Evolutionary conservation across 495 filamentous ascomycete species (phyloP).

Genomic region (Pyrenula aspistea): DNA sequence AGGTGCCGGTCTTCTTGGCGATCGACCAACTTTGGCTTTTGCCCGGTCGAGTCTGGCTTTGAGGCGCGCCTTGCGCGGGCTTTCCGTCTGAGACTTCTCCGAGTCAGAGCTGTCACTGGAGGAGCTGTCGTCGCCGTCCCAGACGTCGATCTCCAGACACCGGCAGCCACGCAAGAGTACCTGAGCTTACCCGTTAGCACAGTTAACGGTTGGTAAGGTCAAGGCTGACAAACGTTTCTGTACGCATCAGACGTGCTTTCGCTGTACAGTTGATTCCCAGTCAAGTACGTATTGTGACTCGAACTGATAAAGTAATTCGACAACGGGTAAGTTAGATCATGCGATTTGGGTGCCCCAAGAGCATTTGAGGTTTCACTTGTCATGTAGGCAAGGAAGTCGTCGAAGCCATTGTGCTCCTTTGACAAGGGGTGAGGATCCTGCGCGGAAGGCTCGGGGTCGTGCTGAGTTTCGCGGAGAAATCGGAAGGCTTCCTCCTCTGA

Average conservation of each 20-base stretch:
- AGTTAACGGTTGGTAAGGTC: background rate
- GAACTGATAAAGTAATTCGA: slow-evolving; percentile 85
- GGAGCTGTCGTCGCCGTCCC: slow-evolving; percentile 59
- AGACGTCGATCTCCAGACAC: slow-evolving; percentile 92
- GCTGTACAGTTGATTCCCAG: slow-evolving; percentile 82
- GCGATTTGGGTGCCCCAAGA: slow-evolving; percentile 17
- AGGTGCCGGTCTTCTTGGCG: background rate
- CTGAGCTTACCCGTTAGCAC: slow-evolving; percentile 17
- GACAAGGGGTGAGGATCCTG: background rate
- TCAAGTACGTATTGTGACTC: slow-evolving; percentile 92
- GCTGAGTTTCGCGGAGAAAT: slow-evolving; percentile 18
- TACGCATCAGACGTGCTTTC: slow-evolving; percentile 72
- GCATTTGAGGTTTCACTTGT: slow-evolving; percentile 38
- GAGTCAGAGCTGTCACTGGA: slow-evolving; percentile 5
- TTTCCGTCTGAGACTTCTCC: background rate
- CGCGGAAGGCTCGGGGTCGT: slow-evolving; percentile 3
- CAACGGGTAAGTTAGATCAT: slow-evolving; percentile 53
- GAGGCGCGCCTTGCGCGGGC: background rate
- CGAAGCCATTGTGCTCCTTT: slow-evolving; percentile 24
- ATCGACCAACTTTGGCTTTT: background rate
- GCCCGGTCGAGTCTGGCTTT: background rate
- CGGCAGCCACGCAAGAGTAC: slow-evolving; percentile 71
- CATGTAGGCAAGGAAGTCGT: slow-evolving; percentile 48
- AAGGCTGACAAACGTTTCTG: slow-evolving; percentile 48
- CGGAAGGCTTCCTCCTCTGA: slow-evolving; percentile 1